Base-by-base conservation (phyloP, 345 rosid genomes). In the Trapa incisa region DNA sequence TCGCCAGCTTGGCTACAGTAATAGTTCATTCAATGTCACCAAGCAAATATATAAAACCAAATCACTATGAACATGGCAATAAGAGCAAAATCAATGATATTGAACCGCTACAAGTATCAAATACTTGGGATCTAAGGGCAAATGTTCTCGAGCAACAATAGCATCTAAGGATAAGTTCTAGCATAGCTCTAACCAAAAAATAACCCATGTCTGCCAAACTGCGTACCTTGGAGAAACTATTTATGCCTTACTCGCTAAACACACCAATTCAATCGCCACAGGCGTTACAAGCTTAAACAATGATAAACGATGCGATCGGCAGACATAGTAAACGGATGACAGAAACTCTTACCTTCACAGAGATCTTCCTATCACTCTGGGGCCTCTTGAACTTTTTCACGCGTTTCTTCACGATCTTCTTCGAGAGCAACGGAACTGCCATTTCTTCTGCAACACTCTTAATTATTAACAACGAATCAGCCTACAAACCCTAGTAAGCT, bases 331-430 rank as follows among this genome's bases (percentile, higher is more conserved):
- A 29, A 42, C 5, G 33, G 15, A 11, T 47, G 16, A 35, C 13
- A 10, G 15, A 45, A 69, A 32, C 6, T 9, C 57, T 35, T 38
- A 72, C 75, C 75, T 67, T 61, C 15, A 72, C 71, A 3, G 60
- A 33, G 4, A 72, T 72, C 60, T 66, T 66, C 22, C 74, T 17
- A 47, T 72, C 74, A 54, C 65, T 57, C 33, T 72, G 74, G 57
- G 74, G 74, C 70, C 74, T 72, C 74, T 72, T 72, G 70, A 72
- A 72, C 66, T 72, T 42, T 70, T 72, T 72, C 54, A 66, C 70
- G 9, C 74, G 65, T 70, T 72, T 72, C 70, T 72, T 72, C 58
- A 72, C 70, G 14, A 72, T 72, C 70, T 72, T 72, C 74, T 72
- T 72, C 65, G 52, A 65, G 43, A 72, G 66, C 70, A 72, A 38